phyloP scores from a whole-genome alignment of 1,139 yeast species.

The Protomyces macrosporus region DNA sequence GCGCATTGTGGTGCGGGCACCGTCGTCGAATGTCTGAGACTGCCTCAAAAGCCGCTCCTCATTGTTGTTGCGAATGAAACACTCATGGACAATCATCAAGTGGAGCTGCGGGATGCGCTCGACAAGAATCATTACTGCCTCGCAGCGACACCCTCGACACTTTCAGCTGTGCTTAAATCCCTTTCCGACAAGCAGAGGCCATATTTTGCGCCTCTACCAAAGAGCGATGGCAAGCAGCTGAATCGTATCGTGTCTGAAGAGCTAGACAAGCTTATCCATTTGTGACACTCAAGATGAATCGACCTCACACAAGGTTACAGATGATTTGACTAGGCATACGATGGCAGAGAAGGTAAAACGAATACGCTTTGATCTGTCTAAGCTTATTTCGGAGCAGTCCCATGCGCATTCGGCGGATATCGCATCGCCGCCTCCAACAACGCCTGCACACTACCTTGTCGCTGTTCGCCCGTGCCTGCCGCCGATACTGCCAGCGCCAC shows the following conservation, averaged over 20 bases:
- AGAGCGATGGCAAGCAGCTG: background rate
- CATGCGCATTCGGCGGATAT: background rate
- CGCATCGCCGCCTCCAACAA: background rate
- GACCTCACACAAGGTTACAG: no score
- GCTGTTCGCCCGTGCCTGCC: background rate
- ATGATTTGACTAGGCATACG: no score
- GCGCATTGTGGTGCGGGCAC: conserved; percentile 95
- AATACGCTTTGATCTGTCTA: no score
- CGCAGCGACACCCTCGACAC: conserved; percentile 25
- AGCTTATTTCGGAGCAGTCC: background rate
- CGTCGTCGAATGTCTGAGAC: conserved; percentile 51
- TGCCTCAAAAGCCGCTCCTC: conserved; percentile 50
- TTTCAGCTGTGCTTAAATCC: background rate
- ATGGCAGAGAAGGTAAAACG: no score
- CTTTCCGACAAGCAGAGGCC: background rate
- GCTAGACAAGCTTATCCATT: background rate
- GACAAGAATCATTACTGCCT: conserved; percentile 40
- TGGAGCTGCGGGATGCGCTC: conserved; percentile 65
- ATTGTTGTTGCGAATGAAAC: conserved; percentile 67
- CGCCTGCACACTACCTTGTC: background rate
- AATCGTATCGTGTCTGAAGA: background rate
- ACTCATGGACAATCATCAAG: conserved; percentile 84
- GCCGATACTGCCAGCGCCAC: no score
- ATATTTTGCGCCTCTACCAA: background rate
- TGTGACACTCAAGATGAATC: no score